These are phyloP conservation scores for Boletus sp. DNA, from an alignment of 768 basidiomycete genomes.

Conservation along the genomic window DNA sequence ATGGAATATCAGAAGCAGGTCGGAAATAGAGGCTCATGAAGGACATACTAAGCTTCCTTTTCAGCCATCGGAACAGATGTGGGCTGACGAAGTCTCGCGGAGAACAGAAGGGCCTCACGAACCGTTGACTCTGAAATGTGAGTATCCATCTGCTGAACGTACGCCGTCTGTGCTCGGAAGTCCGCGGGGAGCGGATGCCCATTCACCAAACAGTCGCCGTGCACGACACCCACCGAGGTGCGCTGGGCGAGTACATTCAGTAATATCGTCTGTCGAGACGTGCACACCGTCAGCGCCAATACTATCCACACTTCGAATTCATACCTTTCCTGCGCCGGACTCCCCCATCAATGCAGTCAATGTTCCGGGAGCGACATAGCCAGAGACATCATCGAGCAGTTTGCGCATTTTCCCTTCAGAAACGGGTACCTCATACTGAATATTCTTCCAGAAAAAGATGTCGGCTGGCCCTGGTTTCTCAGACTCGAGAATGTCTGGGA, in stretches of 20 bases:
- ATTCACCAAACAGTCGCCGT: constrained; percentile 54
- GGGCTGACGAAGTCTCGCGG: constrained; percentile 77
- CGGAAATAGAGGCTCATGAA: not conserved
- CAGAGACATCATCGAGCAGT: constrained; percentile 44
- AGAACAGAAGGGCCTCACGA: constrained; percentile 76
- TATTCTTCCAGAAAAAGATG: constrained; percentile 74
- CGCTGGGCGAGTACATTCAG: constrained; percentile 57
- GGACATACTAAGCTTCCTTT: constrained; percentile 76
- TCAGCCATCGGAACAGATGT: constrained; percentile 57
- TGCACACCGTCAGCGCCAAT: not conserved
- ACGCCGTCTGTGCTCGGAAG: constrained; percentile 57
- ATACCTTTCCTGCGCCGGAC: constrained; percentile 32
- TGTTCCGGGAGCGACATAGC: constrained; percentile 49
- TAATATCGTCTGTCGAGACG: constrained; percentile 46
- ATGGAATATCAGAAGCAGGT: not conserved
- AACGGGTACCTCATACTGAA: constrained; percentile 61
- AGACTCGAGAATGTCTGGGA: not conserved
- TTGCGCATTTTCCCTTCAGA: constrained; percentile 35
- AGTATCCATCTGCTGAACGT: constrained; percentile 72
- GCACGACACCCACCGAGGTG: constrained; percentile 43
- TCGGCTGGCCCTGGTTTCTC: constrained; percentile 36
- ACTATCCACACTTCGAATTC: not conserved
- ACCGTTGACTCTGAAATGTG: constrained; percentile 76
- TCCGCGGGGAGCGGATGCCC: constrained; percentile 49
- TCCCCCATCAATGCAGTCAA: constrained; percentile 51